phyloP scores from a whole-genome alignment of 306 rosid species.

The Quercus glauca region DNA sequence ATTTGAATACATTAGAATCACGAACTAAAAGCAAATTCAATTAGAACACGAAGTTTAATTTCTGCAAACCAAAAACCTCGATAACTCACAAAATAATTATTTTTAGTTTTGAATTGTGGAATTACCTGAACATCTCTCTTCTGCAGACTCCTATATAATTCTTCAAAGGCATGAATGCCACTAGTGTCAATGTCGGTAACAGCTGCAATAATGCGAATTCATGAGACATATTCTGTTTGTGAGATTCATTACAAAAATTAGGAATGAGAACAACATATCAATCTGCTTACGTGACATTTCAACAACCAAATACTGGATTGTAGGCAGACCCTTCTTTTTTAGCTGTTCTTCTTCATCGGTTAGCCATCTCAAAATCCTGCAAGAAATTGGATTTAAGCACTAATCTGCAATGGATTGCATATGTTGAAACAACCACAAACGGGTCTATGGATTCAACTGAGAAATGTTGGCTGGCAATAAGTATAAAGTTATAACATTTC shows the following conservation, averaged over 20 bases:
- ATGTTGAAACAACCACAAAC: no score
- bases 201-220: conserved; percentile 42
- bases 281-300: conserved; percentile 87
- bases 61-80: no score
- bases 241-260: not conserved
- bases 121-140: conserved; percentile 75
- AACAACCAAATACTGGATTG: conserved; percentile 69
- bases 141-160: conserved; percentile 66
- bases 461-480: no score
- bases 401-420: not conserved
- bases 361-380: conserved; percentile 88
- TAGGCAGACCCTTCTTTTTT: conserved; percentile 44
- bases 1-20: no score
- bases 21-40: no score
- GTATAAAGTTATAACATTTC: no score
- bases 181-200: conserved; percentile 93
- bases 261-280: not conserved
- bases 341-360: conserved; percentile 64
- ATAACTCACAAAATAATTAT: no score
- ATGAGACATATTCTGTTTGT: not conserved
- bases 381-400: conserved; percentile 20
- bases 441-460: no score
- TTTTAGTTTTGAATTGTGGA: not conserved
- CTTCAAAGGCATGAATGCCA: conserved; percentile 94
- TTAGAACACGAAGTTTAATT: no score